Evolutionary conservation across 768 basidiomycete genomes (phyloP), one percentile per base, ranked within the genome.

Genomic region (Rhizopogon vesiculosus): DNA sequence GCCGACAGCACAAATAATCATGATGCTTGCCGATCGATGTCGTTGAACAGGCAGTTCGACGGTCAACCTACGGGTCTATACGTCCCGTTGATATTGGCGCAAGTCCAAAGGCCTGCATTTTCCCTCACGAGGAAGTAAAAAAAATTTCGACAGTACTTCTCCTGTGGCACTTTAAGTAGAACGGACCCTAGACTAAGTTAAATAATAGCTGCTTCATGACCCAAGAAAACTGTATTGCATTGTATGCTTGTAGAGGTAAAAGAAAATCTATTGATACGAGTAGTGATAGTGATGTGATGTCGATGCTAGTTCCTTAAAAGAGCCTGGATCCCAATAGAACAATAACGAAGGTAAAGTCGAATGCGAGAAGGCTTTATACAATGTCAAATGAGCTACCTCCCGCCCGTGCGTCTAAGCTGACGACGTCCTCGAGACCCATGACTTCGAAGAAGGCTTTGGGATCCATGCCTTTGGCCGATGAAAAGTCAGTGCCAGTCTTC

Each of bases 401-500:
- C 3, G 84, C 82, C 42, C 66, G 69, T 1, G 78, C 72, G 50
- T 87, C 86, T 15, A 87, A 74, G 38, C 75, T 70, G 25, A 82
- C 67, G 9, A 85, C 72, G 12, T 83, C 79, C 39, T 76, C 69
- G 5, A 87, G 72, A 55, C 84, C 86, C 85, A 89, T 85, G 51
- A 87, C 83, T 64, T 86, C 80, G 67, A 90, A 89, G 77, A 89
- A 89, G 43, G 80, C 76, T 64, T 84, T 86, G 7, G 88, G 88
- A 61, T 88, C 86, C 87, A 89, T 88, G 19, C 87, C 84, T 66
- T 76, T 65, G 0, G 79, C 78, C 7, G 78, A 77, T 25, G 64
- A 58, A 64, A 85, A 87, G 65, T 90, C 88, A 5, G 87, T 89
- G 7, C 88, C 88, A 3, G 87, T 89, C 73, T 87, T 86, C 73